Base-by-base conservation (phyloP, 257 asterid species). In the Solanum stenotomum region DNA sequence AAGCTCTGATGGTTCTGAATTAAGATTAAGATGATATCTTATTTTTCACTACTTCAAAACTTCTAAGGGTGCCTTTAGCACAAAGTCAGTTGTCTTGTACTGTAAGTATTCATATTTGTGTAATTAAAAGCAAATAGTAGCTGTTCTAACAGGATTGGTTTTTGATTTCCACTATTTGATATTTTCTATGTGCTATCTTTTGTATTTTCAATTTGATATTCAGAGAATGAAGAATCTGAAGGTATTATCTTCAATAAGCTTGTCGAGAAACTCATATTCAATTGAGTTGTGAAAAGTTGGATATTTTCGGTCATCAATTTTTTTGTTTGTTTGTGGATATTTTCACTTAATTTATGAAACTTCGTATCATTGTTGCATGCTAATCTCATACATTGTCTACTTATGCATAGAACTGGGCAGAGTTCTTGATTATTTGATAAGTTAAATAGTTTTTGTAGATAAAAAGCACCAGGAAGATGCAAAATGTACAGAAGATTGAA, bases 1-100 rank as follows among this genome's bases (percentile, higher is more conserved):
- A 91, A 93, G 89, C 91, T 89, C 35, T 93, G 95, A 94, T 42
- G 85, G 31, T 59, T 89, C 85, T 81, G 85, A 46, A 29, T 46
- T 81, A 81, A 46, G 29, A 81, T 20, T 44, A 46, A 81, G 68
- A 46, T 5, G 67, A 18, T 29, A 29, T 18, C 85, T 5, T 81
- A 18, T 29, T 46, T 81, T 81, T 46, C 85, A 29, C 68, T 46
- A 49, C 70, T 29, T 46, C 31, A 42, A 81, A 81, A 46, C 68
- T 52, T 22, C 38, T 46, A 81, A 37, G 42, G 20, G 23, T 81
- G 70, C 29, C 40, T 81, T 81, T 46, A 81, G 68, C 40, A 81
- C 42, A 49, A 8, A 46, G 68, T 81, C 85, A 18, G 42, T 79
- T 79, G 65, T 79, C 68, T 81, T 81, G 85, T 81, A 46, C 68